phyloP scores from a whole-genome alignment of 176 grass and related monocot species.

The Carex myosuroides region DNA sequence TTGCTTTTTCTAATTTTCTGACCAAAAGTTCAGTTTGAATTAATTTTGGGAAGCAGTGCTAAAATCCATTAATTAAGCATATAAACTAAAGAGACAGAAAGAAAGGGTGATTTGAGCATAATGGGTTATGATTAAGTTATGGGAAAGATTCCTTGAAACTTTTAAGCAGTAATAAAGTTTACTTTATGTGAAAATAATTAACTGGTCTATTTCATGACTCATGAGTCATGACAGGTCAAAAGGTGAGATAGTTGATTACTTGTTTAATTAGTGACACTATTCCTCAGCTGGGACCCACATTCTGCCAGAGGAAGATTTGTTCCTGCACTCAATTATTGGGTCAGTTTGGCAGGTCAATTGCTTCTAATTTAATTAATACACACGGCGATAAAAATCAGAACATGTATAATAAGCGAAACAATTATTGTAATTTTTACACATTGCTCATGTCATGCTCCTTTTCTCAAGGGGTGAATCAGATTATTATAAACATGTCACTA shows the following conservation, averaged over 20 bases:
- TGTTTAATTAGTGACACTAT: constrained; percentile 1
- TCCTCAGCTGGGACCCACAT: constrained; percentile 6
- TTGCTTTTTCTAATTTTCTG: background rate
- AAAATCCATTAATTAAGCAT: background rate
- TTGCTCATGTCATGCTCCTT: background rate
- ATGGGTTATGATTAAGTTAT: background rate
- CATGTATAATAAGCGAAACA: background rate
- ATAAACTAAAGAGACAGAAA: background rate
- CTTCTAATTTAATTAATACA: background rate
- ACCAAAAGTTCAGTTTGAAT: background rate
- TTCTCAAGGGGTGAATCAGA: background rate
- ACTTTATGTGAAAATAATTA: constrained; percentile 15
- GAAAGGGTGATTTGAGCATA: background rate
- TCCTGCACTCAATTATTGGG: constrained; percentile 14
- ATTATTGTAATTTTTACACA: background rate
- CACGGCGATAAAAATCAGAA: background rate
- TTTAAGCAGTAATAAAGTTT: constrained; percentile 5
- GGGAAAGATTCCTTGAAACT: constrained; percentile 13
- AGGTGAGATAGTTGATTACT: background rate
- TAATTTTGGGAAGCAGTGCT: background rate
- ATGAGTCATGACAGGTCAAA: constrained; percentile 14
- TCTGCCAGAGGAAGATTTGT: constrained; percentile 18
- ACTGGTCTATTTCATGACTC: background rate
- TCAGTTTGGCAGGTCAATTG: background rate
- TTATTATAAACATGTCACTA: background rate